phyloP scores from a whole-genome alignment of 140 eudicot genomes.

The Oenanthe javanica region DNA sequence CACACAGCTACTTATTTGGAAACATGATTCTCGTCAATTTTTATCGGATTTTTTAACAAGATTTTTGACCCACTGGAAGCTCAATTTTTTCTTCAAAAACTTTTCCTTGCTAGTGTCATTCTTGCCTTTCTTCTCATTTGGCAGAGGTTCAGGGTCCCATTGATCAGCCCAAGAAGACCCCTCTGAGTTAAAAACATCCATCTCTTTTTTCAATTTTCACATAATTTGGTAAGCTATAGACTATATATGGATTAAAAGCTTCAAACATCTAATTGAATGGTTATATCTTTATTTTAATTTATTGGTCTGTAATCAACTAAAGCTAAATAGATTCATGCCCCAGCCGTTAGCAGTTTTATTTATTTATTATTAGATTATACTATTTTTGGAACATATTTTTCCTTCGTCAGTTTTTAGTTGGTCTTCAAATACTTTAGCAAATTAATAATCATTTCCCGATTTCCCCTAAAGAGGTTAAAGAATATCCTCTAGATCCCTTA shows the following conservation, averaged over 20 bases:
- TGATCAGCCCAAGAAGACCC: constrained; percentile 80
- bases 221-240: neutral
- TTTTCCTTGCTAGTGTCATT: constrained; percentile 26
- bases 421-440: neutral
- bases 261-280: constrained; percentile 9
- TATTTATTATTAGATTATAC: neutral
- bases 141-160: constrained; percentile 58
- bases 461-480: neutral
- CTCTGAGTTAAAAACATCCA: constrained; percentile 45
- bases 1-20: too few species aligned
- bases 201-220: constrained; percentile 15
- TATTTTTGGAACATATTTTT: neutral
- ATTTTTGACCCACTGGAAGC: constrained; percentile 50
- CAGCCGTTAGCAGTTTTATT: neutral
- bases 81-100: constrained; percentile 36
- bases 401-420: constrained; percentile 3
- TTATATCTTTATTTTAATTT: neutral
- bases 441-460: neutral
- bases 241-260: constrained; percentile 1
- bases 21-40: neutral
- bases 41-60: constrained; percentile 32
- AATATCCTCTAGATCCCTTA: neutral
- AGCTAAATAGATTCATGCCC: constrained; percentile 9
- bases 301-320: neutral
- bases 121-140: constrained; percentile 26